These are phyloP conservation scores for Asterophora parasitica DNA, from an alignment of 768 basidiomycete species.

Conservation along the genomic window DNA sequence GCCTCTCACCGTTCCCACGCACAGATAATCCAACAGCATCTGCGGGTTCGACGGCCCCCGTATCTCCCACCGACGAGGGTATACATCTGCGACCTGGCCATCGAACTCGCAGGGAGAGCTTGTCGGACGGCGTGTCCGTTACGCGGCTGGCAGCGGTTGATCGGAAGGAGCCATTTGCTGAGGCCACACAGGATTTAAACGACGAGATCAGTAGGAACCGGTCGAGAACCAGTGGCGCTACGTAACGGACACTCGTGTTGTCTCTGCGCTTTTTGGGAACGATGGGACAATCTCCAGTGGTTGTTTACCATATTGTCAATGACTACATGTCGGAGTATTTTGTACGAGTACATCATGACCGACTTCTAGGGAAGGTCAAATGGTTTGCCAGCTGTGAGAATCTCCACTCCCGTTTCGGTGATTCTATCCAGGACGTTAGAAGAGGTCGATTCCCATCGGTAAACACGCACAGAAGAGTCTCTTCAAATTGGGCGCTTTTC, in stretches of 20 bases:
- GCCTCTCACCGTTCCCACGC: conserved; percentile 24
- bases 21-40: background rate
- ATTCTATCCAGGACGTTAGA: conserved; percentile 46
- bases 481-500: conserved; percentile 94
- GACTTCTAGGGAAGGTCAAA: conserved; percentile 3
- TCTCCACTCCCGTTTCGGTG: conserved; percentile 86
- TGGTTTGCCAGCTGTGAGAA: conserved; percentile 56
- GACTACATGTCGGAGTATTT: background rate
- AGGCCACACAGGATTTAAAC: conserved; percentile 67
- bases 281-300: background rate
- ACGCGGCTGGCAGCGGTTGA: conserved; percentile 58
- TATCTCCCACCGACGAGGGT: conserved; percentile 27
- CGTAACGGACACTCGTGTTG: conserved; percentile 7
- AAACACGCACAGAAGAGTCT: conserved; percentile 82
- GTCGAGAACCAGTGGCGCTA: conserved; percentile 18
- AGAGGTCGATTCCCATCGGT: background rate
- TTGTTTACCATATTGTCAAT: background rate
- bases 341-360: background rate
- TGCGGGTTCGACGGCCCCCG: conserved; percentile 3
- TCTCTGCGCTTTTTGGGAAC: background rate
- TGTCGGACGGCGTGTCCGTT: conserved; percentile 62
- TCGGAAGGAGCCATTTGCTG: conserved; percentile 50
- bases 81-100: conserved; percentile 41
- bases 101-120: conserved; percentile 55
- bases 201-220: conserved; percentile 45